Base-by-base conservation (phyloP, 495 filamentous ascomycete species). In the Aspergillus nanangensis region DNA sequence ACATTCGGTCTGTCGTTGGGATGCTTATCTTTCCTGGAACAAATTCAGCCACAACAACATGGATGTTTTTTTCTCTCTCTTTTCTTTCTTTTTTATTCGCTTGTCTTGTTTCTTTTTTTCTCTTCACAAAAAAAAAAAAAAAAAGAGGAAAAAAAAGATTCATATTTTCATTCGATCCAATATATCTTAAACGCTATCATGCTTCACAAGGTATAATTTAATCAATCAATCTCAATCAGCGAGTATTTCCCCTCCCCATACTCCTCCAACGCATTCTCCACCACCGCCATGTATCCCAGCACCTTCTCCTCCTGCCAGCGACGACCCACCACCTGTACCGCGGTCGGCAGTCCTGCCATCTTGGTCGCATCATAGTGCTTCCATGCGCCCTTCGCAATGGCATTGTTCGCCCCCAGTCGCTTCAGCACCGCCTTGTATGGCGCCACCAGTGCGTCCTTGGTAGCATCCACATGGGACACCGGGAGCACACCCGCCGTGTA, bases 261-360 rank as follows among this genome's bases (percentile, higher is more conserved):
- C 37, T 77, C 67, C n/a, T 83, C 84, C 31, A 95, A 62, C 0
- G 82, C 85, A 48, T 79, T 71, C 62, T 95, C 86, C 7, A 94
- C 67, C 39, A 76, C 76, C 56, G 84, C 74, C 92, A 97, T 96
- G 17, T 87, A 74, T 0, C 84, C 84, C 48, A 96, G 66, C 10
- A 96, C 88, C 68, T 94, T 94, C 74, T 96, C 93, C 63, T 98
- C 92, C 62, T 95, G 79, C 59, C 95, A 75, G 23, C 90, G 75
- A 44, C 85, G 77, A 7, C 90, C 91, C 1, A 96, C 85, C 5
- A 96, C 72, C 65, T 96, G 93, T 27, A 96, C 79, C 0, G 76
- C 90, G 3, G 95, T 90, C 0, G 92, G 90, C 48, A 96, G 69
- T 4, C 89, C 91, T 27, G 87, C 81, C 90, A 96, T 96, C 43